Base-by-base conservation (phyloP, 495 filamentous ascomycete species). In the Parachaetomium inaequale region DNA sequence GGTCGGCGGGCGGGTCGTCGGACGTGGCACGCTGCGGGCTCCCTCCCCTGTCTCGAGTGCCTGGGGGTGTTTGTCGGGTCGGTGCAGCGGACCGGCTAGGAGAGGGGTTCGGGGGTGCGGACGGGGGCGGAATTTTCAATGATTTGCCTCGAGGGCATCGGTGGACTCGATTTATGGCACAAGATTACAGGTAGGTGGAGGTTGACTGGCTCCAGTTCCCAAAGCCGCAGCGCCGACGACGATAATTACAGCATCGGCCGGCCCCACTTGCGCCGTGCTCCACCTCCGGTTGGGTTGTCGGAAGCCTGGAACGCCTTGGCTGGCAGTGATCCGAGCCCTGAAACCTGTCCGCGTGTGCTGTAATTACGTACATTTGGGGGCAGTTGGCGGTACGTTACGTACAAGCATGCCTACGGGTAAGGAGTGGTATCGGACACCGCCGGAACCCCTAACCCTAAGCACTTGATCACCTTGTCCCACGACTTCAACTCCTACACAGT, bases 21-120 rank as follows among this genome's bases (percentile, higher is more conserved):
- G 55, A 54, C 19, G 58, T 63, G 50, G 42, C n/a, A 21, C 25
- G 47, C 7, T n/a, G 47, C 28, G 55, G 64, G 59, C 72, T 78
- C 75, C 76, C 77, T 75, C 77, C 77, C 70, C 76, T 75, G 53
- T 75, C 70, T 64, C 59, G 67, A 58, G 19, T 32, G 59, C 60
- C 63, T 45, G 65, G 40, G 28, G 61, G 59, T 56, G 46, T 28
- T 67, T 54, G 55, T 64, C 60, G 63, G 53, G 59, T 65, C 56
- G 58, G 54, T 57, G 65, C 58, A 55, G 64, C 55, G 58, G 70
- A 64, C 66, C 65, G 65, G 63, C 54, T 61, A 69, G 77, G 77
- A 76, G 78, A 79, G 74, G 75, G 75, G 68, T 68, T 58, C 49
- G 51, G 56, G 43, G 60, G 53, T 15, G 42, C 58, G 55, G 65